Percentiles rank a stretch among this genome's conserved stretches.
Evolutionary conservation across 2,329 filamentous ascomycete species (phyloP).

Genomic region (Cladosporium colombiae): DNA sequence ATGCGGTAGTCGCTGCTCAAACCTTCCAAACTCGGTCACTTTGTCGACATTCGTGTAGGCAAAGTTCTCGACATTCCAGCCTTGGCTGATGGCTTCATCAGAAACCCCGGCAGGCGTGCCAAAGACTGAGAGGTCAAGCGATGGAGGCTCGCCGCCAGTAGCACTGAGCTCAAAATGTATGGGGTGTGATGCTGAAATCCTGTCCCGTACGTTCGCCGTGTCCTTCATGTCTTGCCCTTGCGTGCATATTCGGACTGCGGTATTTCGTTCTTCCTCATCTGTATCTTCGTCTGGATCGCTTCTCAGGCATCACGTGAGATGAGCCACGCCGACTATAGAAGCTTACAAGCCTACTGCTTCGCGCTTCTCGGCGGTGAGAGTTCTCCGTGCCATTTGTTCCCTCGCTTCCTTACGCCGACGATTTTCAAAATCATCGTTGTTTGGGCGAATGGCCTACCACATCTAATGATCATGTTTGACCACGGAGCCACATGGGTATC

Average conservation of each 20-base stretch:
- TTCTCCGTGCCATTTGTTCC: too few species aligned
- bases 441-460: too few species aligned
- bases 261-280: background rate
- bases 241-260: slow-evolving; percentile 8
- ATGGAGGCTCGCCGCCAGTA: slow-evolving; percentile 1
- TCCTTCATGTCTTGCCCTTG: slow-evolving; percentile 7
- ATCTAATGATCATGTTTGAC: too few species aligned
- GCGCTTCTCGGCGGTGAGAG: too few species aligned
- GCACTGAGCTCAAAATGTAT: slow-evolving; percentile 3
- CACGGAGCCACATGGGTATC: too few species aligned
- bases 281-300: slow-evolving; percentile 6
- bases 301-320: background rate
- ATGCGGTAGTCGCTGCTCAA: background rate
- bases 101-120: slow-evolving; percentile 4
- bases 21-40: slow-evolving; percentile 6
- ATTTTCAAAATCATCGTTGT: too few species aligned
- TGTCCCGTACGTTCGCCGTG: background rate
- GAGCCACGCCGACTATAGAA: too few species aligned
- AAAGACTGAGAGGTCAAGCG: slow-evolving; percentile 6
- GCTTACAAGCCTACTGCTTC: too few species aligned
- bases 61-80: background rate
- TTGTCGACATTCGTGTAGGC: slow-evolving; percentile 5
- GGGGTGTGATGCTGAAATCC: slow-evolving; percentile 4
- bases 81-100: slow-evolving; percentile 2
- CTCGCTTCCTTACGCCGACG: too few species aligned